Evolutionary conservation across 2,329 filamentous ascomycete genomes (phyloP), one percentile per base, ranked within the genome.

Genomic region (Alternaria conjuncta): DNA sequence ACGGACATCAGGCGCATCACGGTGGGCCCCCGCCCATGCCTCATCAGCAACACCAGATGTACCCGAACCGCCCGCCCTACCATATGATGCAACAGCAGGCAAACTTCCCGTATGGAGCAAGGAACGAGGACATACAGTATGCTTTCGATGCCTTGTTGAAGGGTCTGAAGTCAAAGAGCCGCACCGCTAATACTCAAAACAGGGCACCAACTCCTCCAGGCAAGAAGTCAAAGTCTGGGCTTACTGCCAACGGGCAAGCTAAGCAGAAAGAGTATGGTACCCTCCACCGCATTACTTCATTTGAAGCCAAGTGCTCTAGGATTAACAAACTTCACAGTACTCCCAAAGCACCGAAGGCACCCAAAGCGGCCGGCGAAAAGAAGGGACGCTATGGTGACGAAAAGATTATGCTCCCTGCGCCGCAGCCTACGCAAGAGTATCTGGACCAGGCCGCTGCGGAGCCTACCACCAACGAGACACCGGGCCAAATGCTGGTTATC

Each of bases 401-500:
- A 5, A 78, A 78, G 60, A 75, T 75, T 23, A 72, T 71, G 68
- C 62, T 82, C 75, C 66, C 85, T 55, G 78, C 90, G 23, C 92
- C 93, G 0, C 74, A 85, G 0, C 88, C 92, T 0, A 86, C 86
- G 1, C 49, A 79, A 0, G 74, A 79, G 50, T 96, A 96, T 79
- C 81, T 93, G n/a, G 57, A 75, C 4, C 84, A 85, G 56, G 84
- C 91, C 2, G 75, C 81, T 69, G 15, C 79, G 12, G 64, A 68
- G 21, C 71, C 77, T 1, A 63, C 63, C 6, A 66, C 64, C 2
- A 61, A 86, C 4, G 43, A 79, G 0, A 55, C 78, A 1, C 86
- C 89, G 1, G 87, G 88, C 44, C 87, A 86, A 15, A 86, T 97
- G 32, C 88, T 99, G 21, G 84, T 99, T 55, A 87, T 98, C 50